phyloP scores from a whole-genome alignment of 495 filamentous ascomycete species.

The Beverwykella pulmonaria region DNA sequence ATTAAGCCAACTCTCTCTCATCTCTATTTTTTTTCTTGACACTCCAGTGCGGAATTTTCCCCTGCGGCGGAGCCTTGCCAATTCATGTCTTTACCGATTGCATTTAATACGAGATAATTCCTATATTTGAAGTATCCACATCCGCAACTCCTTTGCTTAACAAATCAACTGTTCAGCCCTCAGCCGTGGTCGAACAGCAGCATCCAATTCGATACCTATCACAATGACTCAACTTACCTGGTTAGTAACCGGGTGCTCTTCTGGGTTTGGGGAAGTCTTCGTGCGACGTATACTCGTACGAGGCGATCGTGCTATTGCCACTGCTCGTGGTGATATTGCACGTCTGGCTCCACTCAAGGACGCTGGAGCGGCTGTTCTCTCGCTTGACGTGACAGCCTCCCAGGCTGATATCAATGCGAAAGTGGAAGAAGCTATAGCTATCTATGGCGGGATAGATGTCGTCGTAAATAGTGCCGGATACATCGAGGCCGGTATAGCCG shows the following conservation, averaged over 20 bases:
- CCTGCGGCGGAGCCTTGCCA: constrained; percentile 3
- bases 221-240: constrained; percentile 40
- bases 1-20: neutral
- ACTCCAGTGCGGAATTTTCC: neutral
- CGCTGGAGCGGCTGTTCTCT: constrained; percentile 8
- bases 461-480: constrained; percentile 34
- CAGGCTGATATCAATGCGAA: constrained; percentile 12
- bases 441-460: constrained; percentile 38
- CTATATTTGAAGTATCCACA: constrained; percentile 1
- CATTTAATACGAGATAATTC: constrained; percentile 6
- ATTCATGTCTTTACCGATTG: neutral
- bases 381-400: constrained; percentile 31
- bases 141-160: neutral
- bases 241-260: constrained; percentile 49
- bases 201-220: constrained; percentile 4
- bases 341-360: constrained; percentile 39
- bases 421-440: constrained; percentile 10
- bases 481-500: constrained; percentile 30
- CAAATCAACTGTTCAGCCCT: constrained; percentile 6
- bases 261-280: constrained; percentile 48
- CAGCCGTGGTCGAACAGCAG: constrained; percentile 4
- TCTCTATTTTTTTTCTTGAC: constrained; percentile 1
- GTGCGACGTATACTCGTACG: constrained; percentile 45
- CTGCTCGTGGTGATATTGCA: constrained; percentile 35
- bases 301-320: constrained; percentile 49